Base-by-base conservation (phyloP, 768 basidiomycete species). In the Pleurotus djamor region DNA sequence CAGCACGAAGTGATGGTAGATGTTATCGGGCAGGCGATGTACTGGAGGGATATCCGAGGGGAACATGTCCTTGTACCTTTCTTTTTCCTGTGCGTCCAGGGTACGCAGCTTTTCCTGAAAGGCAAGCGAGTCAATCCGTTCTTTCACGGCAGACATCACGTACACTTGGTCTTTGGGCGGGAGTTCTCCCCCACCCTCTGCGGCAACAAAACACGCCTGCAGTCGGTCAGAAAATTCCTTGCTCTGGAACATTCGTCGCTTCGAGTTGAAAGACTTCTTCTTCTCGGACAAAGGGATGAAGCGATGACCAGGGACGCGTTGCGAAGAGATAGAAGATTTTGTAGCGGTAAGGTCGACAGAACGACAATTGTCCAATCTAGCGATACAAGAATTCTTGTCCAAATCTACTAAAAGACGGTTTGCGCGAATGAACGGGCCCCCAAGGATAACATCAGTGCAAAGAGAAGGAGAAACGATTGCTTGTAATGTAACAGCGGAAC, bases 41-140 rank as follows among this genome's bases (percentile, higher is more conserved):
- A 59, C 61, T 17, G 74, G 71, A 0, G 68, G 69, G 0, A 74
- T 33, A 32, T 52, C 50, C 5, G 7, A 7, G 21, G 50, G 50
- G 21, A 52, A 52, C 9, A 33, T 13, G 34, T 52, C 5, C 8
- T 10, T 32, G 50, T 52, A 37, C 21, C 34, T 52, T 32, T 10
- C 34, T 32, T 52, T 52, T 32, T 7, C 14, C 5, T 7, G 12
- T 6, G 8, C 50, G 21, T 52, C 21, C 5, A 52, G 50, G 6
- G 12, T 5, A 7, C 17, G 5, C 16, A 52, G 17, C 6, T 32
- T 13, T 52, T 52, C 50, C 35, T 9, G 5, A 16, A 10, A 47
- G n/a, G 45, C 45, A 6, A 47, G 45, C 12, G 5, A 9, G 5
- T 6, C 45, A 5, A 47, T n/a, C 17, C 17, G 6, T 16, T 47